Base-by-base conservation (phyloP, 2,329 filamentous ascomycete genomes). In the Botrytis tulipae region DNA sequence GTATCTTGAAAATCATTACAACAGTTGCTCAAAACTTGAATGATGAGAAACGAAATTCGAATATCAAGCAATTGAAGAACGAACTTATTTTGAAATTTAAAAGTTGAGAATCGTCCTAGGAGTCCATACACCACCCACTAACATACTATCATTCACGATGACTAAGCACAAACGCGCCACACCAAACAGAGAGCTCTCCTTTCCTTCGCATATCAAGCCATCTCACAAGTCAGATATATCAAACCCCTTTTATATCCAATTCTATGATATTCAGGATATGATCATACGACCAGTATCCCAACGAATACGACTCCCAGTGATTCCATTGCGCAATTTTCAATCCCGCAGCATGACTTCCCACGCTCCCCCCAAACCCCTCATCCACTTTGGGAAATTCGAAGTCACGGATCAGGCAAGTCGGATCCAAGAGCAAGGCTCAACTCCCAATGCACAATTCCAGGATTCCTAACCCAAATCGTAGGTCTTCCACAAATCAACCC, bases 401-500 rank as follows among this genome's bases (percentile, higher is more conserved):
- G 92, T 97, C 72, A 93, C 92, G 20, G 85, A 89, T 29, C 93
- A 94, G 85, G 92, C 92, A 83, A 63, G 46, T 44, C 8, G 14
- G 51, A n/a, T 16, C 40, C 60, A 9, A 29, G 25, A 14, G 48
- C 25, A 12, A 9, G 25, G 9, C 59, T 20, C 65, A 37, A 32
- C 6, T 40, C 20, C 57, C 42, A 54, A n/a, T 29, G 20, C 14
- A 4, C 0, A 5, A 29, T 10, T 9, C 32, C 12, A 61, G 16
- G 12, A 12, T 1, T 4, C 14, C 35, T 69, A 61, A 74, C 32
- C 22, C 44, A 62, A 57, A 40, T 40, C 57, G 42, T 78, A 98
- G 92, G 93, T 98, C 84, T 98, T 98, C 85, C 89, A 97, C 83
- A 86, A 87, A 77, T 97, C 95, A 1, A 86, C 88, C 0, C 87